Conservation (phyloP, 2,329 filamentous ascomycete species). For the Phyllachora maydis region DNA sequence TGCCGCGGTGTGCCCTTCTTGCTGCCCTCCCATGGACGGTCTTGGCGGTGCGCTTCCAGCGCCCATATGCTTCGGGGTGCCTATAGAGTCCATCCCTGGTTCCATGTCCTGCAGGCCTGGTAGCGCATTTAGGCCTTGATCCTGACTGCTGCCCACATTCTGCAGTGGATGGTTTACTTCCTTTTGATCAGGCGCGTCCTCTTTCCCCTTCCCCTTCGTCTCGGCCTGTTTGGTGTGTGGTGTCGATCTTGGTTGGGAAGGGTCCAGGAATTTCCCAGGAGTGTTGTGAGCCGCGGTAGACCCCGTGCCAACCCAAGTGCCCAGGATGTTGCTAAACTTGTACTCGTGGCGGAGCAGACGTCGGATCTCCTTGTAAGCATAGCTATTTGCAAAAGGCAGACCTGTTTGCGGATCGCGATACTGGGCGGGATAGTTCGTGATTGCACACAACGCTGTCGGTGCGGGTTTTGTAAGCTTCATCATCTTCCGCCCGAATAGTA, state of each 20-base stretch:
- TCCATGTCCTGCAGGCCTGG: too few relatives aligned
- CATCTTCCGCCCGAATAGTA: conserved; percentile 39
- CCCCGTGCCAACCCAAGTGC: conserved; percentile 60
- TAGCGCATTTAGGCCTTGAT: too few relatives aligned
- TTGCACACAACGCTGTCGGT: conserved; percentile 44
- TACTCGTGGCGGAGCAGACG: conserved; percentile 53
- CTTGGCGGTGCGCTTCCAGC: too few relatives aligned
- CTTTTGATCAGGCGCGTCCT: background rate
- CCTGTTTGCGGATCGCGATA: conserved; percentile 76
- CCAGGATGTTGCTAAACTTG: conserved; percentile 63
- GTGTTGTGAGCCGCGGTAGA: conserved; percentile 52
- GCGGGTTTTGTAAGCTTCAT: conserved; percentile 30
- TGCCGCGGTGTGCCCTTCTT: too few relatives aligned
- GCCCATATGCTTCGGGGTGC: too few relatives aligned
- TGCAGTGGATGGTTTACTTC: too few relatives aligned
- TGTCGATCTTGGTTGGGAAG: conserved; percentile 3
- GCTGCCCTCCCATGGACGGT: too few relatives aligned
- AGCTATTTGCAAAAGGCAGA: conserved; percentile 57
- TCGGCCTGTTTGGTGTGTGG: background rate
- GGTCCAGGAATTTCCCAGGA: conserved; percentile 47
- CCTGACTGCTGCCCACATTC: too few relatives aligned
- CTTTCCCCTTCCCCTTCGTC: background rate
- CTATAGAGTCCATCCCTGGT: too few relatives aligned
- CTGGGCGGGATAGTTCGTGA: conserved; percentile 62
- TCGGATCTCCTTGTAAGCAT: conserved; percentile 68